Base-by-base conservation (phyloP, 306 rosid species). In the Cicer yamashitae region DNA sequence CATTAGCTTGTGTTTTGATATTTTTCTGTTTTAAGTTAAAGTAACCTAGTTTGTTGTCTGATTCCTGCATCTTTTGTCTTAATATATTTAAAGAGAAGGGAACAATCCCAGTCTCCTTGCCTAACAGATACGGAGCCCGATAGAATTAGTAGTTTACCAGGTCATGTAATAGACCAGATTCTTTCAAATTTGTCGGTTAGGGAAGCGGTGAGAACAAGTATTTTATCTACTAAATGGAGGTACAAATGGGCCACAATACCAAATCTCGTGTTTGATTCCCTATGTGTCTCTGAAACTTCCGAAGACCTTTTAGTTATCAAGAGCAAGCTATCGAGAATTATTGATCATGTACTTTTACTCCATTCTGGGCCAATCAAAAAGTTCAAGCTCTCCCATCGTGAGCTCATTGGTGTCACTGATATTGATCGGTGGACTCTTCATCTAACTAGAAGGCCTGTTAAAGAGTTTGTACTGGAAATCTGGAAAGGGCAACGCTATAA, bases 341-440 rank as follows among this genome's bases (percentile, higher is more conserved):
- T 91, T 54, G 96, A 91, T 84, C 91, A 84, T 41, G 91, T 91
- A 5, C 91, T 91, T 57, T 80, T 89, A 57, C 91, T 89, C 67
- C 91, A 89, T 75, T 20, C 76, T 52, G 94, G 91, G 60, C 41
- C 78, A 37, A 71, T 89, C 17, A 74, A 61, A 71, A 84, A 62
- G 86, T 89, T 87, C 82, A 82, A 80, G 82, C 84, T 89, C 52
- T 87, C 90, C 11, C 88, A 89, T 58, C 78, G 77, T 3, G 90
- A 85, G 57, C 81, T 87, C 15, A 15, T 60, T 46, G 86, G 83
- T 25, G 77, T 79, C 38, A 15, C 37, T 77, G 91, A 87, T 74
- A 79, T 89, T 37, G 85, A 89, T 81, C 77, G 86, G 10, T 86
- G 90, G 94, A 53, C 80, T 47, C 85, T 80, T 62, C 86, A 82